Base-by-base conservation (phyloP, 1,284 basidiomycete genomes). In the Cronartium ribicola region DNA sequence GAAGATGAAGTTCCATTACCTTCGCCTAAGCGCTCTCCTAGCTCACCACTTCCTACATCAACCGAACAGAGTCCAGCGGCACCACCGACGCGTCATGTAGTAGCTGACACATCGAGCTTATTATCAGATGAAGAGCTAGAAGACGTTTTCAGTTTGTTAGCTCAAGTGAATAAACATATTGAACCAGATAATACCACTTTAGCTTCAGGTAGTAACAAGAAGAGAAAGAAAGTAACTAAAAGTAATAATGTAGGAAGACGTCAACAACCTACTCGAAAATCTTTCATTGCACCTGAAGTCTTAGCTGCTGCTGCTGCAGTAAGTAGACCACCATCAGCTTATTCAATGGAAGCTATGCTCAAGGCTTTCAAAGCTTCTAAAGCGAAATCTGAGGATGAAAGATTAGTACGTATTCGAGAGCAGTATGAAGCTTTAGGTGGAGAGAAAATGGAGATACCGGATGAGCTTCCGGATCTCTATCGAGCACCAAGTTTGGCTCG, bases 271-370 rank as follows among this genome's bases (percentile, higher is more conserved):
- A 20, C 51, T 3, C 51, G 51, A 20, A n/a, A n/a, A n/a, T n/a
- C n/a, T n/a, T 29, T 29, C 20, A 55, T 55, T 5, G n/a, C n/a
- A 6, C n/a, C n/a, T 55, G 20, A n/a, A 20, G 20, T 20, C 7
- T 20, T 55, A 8, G 20, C n/a, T 20, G 13, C 51, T 6, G 17
- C 17, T 55, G 3, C 29, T 8, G 11, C 17, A 3, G 51, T 55
- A 20, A n/a, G 10, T 20, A 7, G 51, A 10, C n/a, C n/a, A n/a
- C 3, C 51, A 55, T 55, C 51, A 55, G 14, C 14, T 20, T 29
- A 55, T 55, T 55, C 51, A 55, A n/a, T 55, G n/a, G 51, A 55
- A 55, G n/a, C 51, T 7, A 55, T 55, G 51, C n/a, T 55, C 51
- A 55, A 55, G 29, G n/a, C 51, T 5, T n/a, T 55, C 51, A 55